Evolutionary conservation across 768 basidiomycete species (phyloP).

Genomic region (Pleurotus citrinopileatus): DNA sequence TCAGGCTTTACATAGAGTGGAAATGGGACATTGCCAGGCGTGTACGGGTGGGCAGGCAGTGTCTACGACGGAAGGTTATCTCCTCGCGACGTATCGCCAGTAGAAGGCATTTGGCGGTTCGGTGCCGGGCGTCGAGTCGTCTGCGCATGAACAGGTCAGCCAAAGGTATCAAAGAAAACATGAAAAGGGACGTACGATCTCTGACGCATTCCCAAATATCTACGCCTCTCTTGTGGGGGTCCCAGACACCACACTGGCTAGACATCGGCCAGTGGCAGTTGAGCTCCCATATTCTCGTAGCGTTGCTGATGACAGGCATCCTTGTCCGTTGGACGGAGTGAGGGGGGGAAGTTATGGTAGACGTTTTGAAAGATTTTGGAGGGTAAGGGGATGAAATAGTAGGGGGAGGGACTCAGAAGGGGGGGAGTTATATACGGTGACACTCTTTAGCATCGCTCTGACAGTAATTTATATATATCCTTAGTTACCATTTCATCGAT

Average conservation of each 20-base stretch:
- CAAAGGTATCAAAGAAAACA: neutral
- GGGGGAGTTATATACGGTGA: neutral
- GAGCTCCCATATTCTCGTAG: conserved; percentile 69
- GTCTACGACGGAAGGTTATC: neutral
- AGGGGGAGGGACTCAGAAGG: neutral
- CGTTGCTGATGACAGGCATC: conserved; percentile 53
- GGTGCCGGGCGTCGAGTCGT: neutral
- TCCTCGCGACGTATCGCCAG: neutral
- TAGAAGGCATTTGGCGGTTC: neutral
- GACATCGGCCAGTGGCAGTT: conserved; percentile 62
- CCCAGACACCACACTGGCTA: conserved; percentile 74
- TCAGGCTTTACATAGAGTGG: neutral
- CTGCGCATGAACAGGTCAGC: neutral
- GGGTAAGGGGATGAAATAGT: neutral
- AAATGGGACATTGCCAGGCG: too few species aligned
- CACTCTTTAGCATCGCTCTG: neutral
- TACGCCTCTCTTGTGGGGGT: conserved; percentile 61
- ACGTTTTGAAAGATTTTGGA: neutral
- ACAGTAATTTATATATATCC: neutral
- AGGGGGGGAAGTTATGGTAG: neutral
- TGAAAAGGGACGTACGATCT: conserved; percentile 51
- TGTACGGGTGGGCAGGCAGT: too few species aligned
- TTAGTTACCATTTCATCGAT: neutral
- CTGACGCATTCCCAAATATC: conserved; percentile 75
- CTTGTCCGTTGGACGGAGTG: neutral